Percentiles rank a stretch among this genome's conserved stretches.
Conservation (phyloP, 2,329 filamentous ascomycete species). For the Apiospora marii region DNA sequence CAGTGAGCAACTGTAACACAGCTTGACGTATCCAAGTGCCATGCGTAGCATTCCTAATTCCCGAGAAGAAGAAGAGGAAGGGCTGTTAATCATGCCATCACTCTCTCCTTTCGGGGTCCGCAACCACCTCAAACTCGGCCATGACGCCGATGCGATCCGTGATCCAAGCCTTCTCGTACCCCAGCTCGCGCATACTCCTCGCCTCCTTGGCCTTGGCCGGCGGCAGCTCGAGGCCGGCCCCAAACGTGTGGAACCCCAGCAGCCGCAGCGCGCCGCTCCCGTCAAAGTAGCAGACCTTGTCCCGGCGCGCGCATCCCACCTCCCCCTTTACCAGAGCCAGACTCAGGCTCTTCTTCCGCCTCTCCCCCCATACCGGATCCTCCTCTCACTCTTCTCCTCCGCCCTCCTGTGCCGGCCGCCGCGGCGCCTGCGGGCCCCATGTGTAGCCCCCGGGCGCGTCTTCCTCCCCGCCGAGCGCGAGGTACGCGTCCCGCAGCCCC, state of each 20-base stretch:
- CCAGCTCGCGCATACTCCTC: conserved; percentile 25
- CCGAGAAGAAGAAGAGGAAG: too few species aligned
- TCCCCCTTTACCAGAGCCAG: conserved; percentile 36
- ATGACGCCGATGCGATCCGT: conserved; percentile 57
- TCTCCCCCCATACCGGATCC: too few species aligned
- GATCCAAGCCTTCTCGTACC: conserved; percentile 53
- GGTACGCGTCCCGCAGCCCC: conserved; percentile 58
- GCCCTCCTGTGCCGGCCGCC: conserved; percentile 28
- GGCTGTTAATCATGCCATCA: too few species aligned
- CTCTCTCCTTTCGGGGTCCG: too few species aligned
- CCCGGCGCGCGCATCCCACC: conserved; percentile 60
- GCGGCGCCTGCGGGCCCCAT: conserved; percentile 61
- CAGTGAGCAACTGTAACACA: too few species aligned
- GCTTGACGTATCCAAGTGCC: too few species aligned
- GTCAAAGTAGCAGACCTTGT: conserved; percentile 54
- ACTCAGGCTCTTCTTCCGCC: too few species aligned
- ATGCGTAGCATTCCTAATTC: too few species aligned
- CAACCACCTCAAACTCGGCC: conserved; percentile 37
- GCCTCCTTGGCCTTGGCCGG: conserved; percentile 32
- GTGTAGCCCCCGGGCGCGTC: conserved; percentile 57
- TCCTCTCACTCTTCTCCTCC: too few species aligned
- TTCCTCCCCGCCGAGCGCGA: conserved; percentile 57
- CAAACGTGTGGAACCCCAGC: conserved; percentile 52
- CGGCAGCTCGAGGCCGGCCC: conserved; percentile 50
- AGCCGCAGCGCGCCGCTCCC: conserved; percentile 34